phyloP scores from a whole-genome alignment of 2,329 filamentous ascomycete species.

The Penicillium sp. region DNA sequence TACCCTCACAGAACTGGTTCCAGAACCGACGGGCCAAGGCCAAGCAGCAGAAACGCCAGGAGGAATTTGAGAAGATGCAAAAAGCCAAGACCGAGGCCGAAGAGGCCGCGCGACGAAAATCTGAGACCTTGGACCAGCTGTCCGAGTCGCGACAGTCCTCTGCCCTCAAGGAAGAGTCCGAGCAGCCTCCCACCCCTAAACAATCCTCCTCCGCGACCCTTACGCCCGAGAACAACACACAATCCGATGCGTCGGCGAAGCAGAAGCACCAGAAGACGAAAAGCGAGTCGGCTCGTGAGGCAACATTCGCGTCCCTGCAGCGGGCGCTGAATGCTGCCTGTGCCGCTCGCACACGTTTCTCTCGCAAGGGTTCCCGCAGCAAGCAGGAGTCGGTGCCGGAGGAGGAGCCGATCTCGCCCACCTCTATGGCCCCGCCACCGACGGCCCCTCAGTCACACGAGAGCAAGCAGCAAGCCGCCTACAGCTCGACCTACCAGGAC shows the following conservation, averaged over 20 bases:
- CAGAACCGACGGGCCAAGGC: slow-evolving; percentile 58
- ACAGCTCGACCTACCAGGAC: slow-evolving; percentile 30
- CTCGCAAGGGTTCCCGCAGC: slow-evolving; percentile 23
- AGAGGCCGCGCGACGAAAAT: slow-evolving; percentile 38
- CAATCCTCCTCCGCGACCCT: slow-evolving; percentile 27
- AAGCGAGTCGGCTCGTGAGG: slow-evolving; percentile 45
- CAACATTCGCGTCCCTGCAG: slow-evolving; percentile 50
- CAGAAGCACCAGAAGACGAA: slow-evolving; percentile 43
- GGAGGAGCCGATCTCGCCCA: slow-evolving; percentile 35
- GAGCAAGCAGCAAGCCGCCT: slow-evolving; percentile 15
- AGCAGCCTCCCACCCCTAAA: slow-evolving; percentile 33
- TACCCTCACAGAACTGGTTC: slow-evolving; percentile 53
- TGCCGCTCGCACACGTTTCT: slow-evolving; percentile 42
- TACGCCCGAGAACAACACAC: slow-evolving; percentile 21
- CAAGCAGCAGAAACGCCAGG: slow-evolving; percentile 55
- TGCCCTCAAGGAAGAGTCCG: slow-evolving; percentile 27
- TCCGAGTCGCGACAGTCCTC: slow-evolving; percentile 29
- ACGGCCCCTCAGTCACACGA: slow-evolving; percentile 18
- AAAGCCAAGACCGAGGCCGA: slow-evolving; percentile 42
- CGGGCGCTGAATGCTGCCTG: slow-evolving; percentile 48
- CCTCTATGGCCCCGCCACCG: slow-evolving; percentile 29
- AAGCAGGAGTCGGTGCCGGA: slow-evolving; percentile 24
- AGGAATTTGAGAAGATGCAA: slow-evolving; percentile 54
- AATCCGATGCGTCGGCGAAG: slow-evolving; percentile 23
- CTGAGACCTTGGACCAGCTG: slow-evolving; percentile 28